These are phyloP conservation scores for Teratosphaeria pseudoeucalypti DNA, from an alignment of 2,329 filamentous ascomycete genomes.

Conservation along the genomic window DNA sequence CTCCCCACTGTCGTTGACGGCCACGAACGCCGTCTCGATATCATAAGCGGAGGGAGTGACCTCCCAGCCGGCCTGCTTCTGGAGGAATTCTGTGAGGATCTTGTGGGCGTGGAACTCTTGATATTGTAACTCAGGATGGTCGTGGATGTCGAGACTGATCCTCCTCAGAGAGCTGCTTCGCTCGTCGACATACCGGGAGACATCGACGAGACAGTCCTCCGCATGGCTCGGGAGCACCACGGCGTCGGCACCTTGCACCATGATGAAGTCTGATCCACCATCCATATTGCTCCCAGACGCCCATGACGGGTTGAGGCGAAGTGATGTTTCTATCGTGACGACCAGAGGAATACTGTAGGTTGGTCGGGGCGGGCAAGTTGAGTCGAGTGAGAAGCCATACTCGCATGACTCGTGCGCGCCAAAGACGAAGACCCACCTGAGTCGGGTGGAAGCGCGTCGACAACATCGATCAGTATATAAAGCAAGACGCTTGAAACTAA, in stretches of 20 bases:
- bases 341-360: background rate
- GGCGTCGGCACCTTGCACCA: background rate
- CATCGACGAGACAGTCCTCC: slow-evolving; percentile 12
- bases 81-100: slow-evolving; percentile 40
- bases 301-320: background rate
- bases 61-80: slow-evolving; percentile 33
- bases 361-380: background rate
- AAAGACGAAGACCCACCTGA: too few species aligned
- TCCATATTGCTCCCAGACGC: background rate
- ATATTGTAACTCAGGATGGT: slow-evolving; percentile 41
- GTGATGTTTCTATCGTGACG: background rate
- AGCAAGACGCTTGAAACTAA: too few species aligned
- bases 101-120: slow-evolving; percentile 42
- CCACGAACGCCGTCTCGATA: slow-evolving; percentile 44
- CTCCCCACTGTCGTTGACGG: slow-evolving; percentile 37
- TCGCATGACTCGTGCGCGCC: too few species aligned
- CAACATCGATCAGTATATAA: too few species aligned
- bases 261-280: background rate
- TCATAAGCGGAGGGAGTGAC: slow-evolving; percentile 44
- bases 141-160: slow-evolving; percentile 42
- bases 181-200: slow-evolving; percentile 32
- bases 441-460: too few species aligned
- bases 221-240: background rate
- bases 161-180: slow-evolving; percentile 32
- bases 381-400: too few species aligned